Conservation (phyloP, 1,284 basidiomycete genomes). For the Anthracocystis setariae region DNA sequence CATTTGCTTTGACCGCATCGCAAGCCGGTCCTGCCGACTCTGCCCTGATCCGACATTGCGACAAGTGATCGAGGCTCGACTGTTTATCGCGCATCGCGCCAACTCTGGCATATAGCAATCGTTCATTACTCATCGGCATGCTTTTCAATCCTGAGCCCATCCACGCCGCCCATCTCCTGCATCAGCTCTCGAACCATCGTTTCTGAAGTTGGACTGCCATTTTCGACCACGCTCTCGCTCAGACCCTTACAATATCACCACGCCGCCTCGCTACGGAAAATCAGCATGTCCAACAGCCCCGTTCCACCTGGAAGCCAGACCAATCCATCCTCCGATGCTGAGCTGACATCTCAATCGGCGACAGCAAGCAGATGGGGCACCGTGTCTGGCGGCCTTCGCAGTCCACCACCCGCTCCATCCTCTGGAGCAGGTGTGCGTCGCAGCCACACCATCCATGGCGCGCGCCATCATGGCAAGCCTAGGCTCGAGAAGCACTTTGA, state of each 20-base stretch:
- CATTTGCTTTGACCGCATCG: neutral
- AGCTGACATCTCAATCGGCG: constrained; percentile 6
- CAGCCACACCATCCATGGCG: constrained; percentile 48
- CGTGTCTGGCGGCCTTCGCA: constrained; percentile 35
- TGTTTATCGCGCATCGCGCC: neutral
- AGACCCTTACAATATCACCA: neutral
- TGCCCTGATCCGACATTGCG: neutral
- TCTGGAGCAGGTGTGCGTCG: constrained; percentile 43
- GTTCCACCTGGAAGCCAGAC: constrained; percentile 9
- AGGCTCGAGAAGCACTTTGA: constrained; percentile 51
- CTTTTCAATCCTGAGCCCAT: neutral
- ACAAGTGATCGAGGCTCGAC: neutral
- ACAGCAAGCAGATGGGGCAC: constrained; percentile 37
- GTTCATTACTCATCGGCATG: neutral
- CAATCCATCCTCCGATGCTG: constrained; percentile 7
- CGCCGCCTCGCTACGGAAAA: neutral
- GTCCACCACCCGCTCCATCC: constrained; percentile 44
- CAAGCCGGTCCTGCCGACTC: neutral
- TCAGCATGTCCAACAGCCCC: constrained; percentile 30
- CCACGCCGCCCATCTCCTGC: neutral
- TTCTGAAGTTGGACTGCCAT: no score
- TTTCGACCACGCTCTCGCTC: no score
- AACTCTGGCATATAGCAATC: neutral
- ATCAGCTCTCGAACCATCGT: no score
- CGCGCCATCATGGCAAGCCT: constrained; percentile 41